Evolutionary conservation across 148 eudicot species (phyloP).

Genomic region (Persicaria tinctoria): DNA sequence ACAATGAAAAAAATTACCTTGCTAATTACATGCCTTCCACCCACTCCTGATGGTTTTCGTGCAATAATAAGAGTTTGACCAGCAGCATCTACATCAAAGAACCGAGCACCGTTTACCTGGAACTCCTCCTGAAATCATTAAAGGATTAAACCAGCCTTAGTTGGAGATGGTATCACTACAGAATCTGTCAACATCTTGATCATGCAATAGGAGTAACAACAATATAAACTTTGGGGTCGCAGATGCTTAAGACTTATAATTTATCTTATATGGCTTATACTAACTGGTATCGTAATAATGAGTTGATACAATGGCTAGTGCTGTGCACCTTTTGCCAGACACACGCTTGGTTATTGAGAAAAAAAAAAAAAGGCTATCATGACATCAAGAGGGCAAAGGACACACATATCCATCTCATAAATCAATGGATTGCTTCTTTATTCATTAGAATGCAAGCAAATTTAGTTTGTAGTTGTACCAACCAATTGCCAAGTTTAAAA

Average conservation of each 20-base stretch:
- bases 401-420: background rate
- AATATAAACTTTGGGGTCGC: too few species aligned
- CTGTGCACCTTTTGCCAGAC: too few species aligned
- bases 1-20: slow-evolving; percentile 32
- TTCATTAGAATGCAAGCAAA: background rate
- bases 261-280: too few species aligned
- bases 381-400: background rate
- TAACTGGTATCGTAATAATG: too few species aligned
- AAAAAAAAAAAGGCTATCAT: background rate
- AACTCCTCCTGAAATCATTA: slow-evolving; percentile 42
- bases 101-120: slow-evolving; percentile 59
- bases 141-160: background rate
- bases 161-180: background rate
- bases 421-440: background rate
- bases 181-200: background rate
- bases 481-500: background rate
- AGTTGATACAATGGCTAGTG: too few species aligned
- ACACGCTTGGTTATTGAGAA: too few species aligned
- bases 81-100: slow-evolving; percentile 64
- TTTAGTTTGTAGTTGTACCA: background rate
- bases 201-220: background rate
- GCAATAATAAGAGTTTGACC: slow-evolving; percentile 46
- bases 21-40: slow-evolving; percentile 54
- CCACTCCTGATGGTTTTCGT: slow-evolving; percentile 51
- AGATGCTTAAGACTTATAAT: too few species aligned